Base-by-base conservation (phyloP, 164 flowering plant genomes). In the Sextonia rubra region DNA sequence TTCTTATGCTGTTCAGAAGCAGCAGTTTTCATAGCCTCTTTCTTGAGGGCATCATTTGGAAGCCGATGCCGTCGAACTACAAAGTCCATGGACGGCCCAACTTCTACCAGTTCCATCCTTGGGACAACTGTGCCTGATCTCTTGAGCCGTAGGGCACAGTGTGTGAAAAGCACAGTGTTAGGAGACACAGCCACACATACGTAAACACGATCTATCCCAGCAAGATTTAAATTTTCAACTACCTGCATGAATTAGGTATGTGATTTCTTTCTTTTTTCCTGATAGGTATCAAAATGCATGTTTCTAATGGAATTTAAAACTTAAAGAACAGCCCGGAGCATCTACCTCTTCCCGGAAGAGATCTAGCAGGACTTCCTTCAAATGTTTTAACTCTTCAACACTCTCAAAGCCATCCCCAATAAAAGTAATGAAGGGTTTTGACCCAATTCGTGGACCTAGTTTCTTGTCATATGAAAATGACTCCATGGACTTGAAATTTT, bases 11-110 rank as follows among this genome's bases (percentile, higher is more conserved):
- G 82, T 70, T 78, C 63, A 14, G 91, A 91, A 66, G 80, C 81
- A 71, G 90, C 75, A 5, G 82, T 76, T 81, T 78, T 93, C 94
- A 90, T 88, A 27, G 98, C 94, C 80, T 88, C 90, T 80, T 90
- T 95, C 78, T 77, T 81, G 64, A 93, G 60, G 68, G 84, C 66
- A 1, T 89, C 96, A 77, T 86, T 87, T 67, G 99, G 97, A 67
- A 82, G 91, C 64, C 98, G 91, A 82, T 95, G 93, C 58, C 99
- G 81, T n/a, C 99, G 84, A 26, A 91, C 82, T 15, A 91, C 90
- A 71, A 95, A 82, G 74, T 95, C 98, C 97, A 95, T 91, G 61
- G 98, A 92, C 3, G 99, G 99, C 23, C 99, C 99, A 60, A 95
- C 90, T 80, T 95, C 97, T 18, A 89, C 92, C 27, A 95, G 83